Conservation (phyloP, 2,329 filamentous ascomycete species). For the Cladosporium sp. region DNA sequence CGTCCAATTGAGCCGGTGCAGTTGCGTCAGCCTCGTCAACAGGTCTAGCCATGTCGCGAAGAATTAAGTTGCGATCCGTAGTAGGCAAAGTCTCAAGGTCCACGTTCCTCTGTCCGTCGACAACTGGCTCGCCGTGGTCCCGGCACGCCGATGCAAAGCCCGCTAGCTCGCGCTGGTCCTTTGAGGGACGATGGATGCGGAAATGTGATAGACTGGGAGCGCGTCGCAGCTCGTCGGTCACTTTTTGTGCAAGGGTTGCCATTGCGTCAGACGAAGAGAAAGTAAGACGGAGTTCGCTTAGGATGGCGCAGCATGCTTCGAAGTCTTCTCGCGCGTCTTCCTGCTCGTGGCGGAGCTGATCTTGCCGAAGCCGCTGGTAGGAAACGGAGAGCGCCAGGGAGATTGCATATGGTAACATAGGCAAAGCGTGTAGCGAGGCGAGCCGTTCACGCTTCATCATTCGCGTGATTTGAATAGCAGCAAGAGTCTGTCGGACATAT, state of each 20-base stretch:
- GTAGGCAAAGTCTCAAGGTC: slow-evolving; percentile 12
- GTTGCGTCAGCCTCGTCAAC: not conserved
- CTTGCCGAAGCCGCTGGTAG: slow-evolving; percentile 59
- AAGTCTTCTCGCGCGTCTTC: slow-evolving; percentile 50
- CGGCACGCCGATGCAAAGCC: slow-evolving; percentile 20
- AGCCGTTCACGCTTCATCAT: slow-evolving; percentile 51
- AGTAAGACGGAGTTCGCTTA: slow-evolving; percentile 47
- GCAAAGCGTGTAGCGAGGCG: slow-evolving; percentile 52
- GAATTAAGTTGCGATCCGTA: slow-evolving; percentile 5
- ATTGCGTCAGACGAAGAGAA: slow-evolving; percentile 53
- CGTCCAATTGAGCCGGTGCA: slow-evolving; percentile 3
- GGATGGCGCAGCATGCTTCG: slow-evolving; percentile 46
- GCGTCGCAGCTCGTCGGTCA: slow-evolving; percentile 35
- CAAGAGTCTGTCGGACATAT: slow-evolving; percentile 56
- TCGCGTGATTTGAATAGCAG: slow-evolving; percentile 56
- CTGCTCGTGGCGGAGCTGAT: slow-evolving; percentile 51
- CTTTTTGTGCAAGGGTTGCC: slow-evolving; percentile 40
- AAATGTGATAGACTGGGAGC: slow-evolving; percentile 33
- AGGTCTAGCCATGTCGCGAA: slow-evolving; percentile 4
- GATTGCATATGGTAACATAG: slow-evolving; percentile 59
- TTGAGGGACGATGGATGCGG: slow-evolving; percentile 27
- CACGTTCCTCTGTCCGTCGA: slow-evolving; percentile 8
- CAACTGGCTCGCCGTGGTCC: slow-evolving; percentile 19
- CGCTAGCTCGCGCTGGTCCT: slow-evolving; percentile 21
- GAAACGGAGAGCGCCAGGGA: slow-evolving; percentile 58